phyloP scores from a whole-genome alignment of 495 filamentous ascomycete genomes.

The Terfezia claveryi region DNA sequence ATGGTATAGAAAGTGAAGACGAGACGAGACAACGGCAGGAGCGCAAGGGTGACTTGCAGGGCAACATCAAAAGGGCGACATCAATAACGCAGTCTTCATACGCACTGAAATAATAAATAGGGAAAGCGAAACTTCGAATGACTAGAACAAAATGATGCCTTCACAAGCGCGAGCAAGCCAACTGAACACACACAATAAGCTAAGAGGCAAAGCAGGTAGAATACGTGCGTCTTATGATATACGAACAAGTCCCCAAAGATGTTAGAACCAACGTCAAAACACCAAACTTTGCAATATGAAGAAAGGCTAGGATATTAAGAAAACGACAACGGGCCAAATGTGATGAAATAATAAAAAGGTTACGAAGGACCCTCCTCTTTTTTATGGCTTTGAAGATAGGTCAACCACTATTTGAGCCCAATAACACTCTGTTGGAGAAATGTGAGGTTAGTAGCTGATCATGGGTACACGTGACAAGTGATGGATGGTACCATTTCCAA shows the following conservation, averaged over 20 bases:
- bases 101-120: too few relatives aligned
- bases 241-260: neutral
- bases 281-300: conserved; percentile 3
- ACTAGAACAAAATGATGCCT: too few relatives aligned
- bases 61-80: too few relatives aligned
- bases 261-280: conserved; percentile 3
- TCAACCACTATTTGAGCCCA: conserved; percentile 43
- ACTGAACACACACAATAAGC: too few relatives aligned
- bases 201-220: too few relatives aligned
- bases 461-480: neutral
- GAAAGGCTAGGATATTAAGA: conserved; percentile 10
- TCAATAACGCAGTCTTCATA: too few relatives aligned
- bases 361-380: neutral
- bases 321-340: conserved; percentile 8
- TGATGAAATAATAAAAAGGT: conserved; percentile 8
- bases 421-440: conserved; percentile 47
- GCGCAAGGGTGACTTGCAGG: too few relatives aligned
- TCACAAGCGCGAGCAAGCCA: too few relatives aligned
- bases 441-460: neutral
- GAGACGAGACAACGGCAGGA: too few relatives aligned
- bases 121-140: too few relatives aligned
- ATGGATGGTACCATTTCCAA: conserved; percentile 63
- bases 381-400: neutral
- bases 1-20: too few relatives aligned
- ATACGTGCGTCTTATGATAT: neutral